Percentiles rank a stretch among this genome's conserved stretches.
Evolutionary conservation across 2,329 filamentous ascomycete species (phyloP).

Genomic region (Penicillium sp.): DNA sequence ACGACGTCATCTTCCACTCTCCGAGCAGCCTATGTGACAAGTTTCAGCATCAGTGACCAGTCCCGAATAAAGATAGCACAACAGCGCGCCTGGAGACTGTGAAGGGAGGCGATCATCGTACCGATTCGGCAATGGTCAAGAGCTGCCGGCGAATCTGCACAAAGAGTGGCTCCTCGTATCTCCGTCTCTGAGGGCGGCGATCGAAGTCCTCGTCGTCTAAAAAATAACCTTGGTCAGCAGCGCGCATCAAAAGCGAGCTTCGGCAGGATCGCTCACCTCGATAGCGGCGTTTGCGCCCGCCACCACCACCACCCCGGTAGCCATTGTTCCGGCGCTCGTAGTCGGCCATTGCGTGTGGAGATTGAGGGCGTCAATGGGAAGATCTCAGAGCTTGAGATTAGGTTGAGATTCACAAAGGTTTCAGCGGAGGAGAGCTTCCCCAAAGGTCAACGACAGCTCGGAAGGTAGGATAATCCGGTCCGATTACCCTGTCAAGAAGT

Average conservation of each 20-base stretch:
- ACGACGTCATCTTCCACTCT: slow-evolving; percentile 78
- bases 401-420: slow-evolving; percentile 13
- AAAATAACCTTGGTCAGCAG: slow-evolving; percentile 33
- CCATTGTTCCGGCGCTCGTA: slow-evolving; percentile 60
- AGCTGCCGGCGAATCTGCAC: slow-evolving; percentile 77
- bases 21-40: slow-evolving; percentile 60
- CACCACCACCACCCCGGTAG: slow-evolving; percentile 50
- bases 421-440: slow-evolving; percentile 19
- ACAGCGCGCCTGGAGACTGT: slow-evolving; percentile 5
- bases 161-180: slow-evolving; percentile 72
- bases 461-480: slow-evolving; percentile 27
- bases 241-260: slow-evolving; percentile 10
- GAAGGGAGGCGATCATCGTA: slow-evolving; percentile 32
- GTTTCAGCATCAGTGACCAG: slow-evolving; percentile 17
- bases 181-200: slow-evolving; percentile 70
- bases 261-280: slow-evolving; percentile 62
- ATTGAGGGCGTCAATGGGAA: slow-evolving; percentile 12
- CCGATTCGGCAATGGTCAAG: slow-evolving; percentile 77
- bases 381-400: slow-evolving; percentile 8
- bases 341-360: slow-evolving; percentile 50
- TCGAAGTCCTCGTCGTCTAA: slow-evolving; percentile 78
- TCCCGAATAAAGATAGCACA: neutral
- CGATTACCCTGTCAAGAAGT: slow-evolving; percentile 7
- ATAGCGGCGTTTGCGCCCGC: slow-evolving; percentile 72
- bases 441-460: slow-evolving; percentile 20